Percentiles rank a stretch among this genome's conserved stretches.
phyloP scores from a whole-genome alignment of 2,329 filamentous ascomycete genomes.

The Penicillium griseofulvum region DNA sequence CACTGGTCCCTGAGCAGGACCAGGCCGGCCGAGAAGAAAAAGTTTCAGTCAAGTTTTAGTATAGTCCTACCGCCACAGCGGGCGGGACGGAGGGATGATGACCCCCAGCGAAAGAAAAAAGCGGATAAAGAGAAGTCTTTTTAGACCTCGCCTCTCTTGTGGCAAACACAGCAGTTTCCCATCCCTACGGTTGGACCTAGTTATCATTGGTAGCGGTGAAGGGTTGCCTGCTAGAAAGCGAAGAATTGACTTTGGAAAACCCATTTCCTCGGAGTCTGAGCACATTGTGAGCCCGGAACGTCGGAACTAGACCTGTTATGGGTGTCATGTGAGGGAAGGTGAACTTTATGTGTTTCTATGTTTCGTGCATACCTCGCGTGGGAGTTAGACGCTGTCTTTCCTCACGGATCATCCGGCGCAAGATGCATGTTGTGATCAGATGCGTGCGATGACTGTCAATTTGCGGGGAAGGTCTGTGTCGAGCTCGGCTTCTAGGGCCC shows the following conservation, averaged over 20 bases:
- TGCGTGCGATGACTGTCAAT: neutral
- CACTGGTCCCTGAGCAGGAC: constrained; percentile 1
- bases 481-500: neutral
- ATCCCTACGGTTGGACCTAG: neutral
- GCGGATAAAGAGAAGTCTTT: neutral
- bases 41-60: constrained; percentile 5
- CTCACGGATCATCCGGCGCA: constrained; percentile 3
- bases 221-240: constrained; percentile 2
- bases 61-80: neutral
- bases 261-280: constrained; percentile 1
- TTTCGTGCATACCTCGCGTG: constrained; percentile 2
- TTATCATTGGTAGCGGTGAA: constrained; percentile 16
- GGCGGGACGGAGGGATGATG: neutral
- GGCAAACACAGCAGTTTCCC: neutral
- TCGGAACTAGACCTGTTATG: constrained; percentile 5
- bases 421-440: constrained; percentile 5
- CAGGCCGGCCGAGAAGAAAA: neutral
- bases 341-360: neutral
- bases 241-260: constrained; percentile 19
- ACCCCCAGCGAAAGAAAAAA: neutral
- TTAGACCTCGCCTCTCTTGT: constrained; percentile 5
- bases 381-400: neutral
- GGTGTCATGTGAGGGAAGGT: constrained; percentile 2
- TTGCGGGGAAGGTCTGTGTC: constrained; percentile 3
- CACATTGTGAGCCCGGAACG: constrained; percentile 4